Conservation (phyloP, 176 grass and related monocot genomes). For the Oryza coarctata region DNA sequence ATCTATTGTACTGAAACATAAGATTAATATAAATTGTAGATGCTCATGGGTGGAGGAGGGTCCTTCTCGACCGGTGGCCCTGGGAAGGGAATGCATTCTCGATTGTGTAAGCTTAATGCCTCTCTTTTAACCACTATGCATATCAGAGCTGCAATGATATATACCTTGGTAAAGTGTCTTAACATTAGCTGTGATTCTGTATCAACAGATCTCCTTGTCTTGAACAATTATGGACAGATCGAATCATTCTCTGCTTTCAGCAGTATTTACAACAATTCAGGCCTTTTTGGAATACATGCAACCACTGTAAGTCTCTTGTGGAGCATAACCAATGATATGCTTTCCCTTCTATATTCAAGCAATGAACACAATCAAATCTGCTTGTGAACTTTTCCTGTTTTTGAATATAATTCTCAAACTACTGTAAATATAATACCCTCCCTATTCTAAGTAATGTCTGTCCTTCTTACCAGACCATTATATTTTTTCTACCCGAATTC, state of each 20-base stretch:
- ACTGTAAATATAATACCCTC: not conserved
- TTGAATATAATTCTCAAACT: constrained; percentile 18
- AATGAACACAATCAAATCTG: not conserved
- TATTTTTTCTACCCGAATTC: not conserved
- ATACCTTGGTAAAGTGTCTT: not conserved
- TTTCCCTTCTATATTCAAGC: constrained; percentile 16
- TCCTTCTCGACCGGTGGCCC: constrained; percentile 90
- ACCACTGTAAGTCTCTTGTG: constrained; percentile 58
- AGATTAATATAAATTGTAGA: constrained; percentile 47
- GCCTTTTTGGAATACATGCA: constrained; percentile 82
- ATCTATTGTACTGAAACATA: not conserved
- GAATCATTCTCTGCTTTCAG: constrained; percentile 88
- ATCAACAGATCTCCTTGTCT: constrained; percentile 68
- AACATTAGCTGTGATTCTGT: constrained; percentile 15
- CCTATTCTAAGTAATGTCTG: not conserved
- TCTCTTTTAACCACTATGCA: not conserved
- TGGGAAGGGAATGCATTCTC: constrained; percentile 92
- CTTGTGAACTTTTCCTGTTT: not conserved
- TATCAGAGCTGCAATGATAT: not conserved
- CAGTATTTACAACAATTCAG: constrained; percentile 77
- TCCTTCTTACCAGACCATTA: not conserved
- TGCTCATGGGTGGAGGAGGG: constrained; percentile 90
- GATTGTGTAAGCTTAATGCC: constrained; percentile 66
- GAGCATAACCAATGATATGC: constrained; percentile 10
- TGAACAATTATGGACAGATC: constrained; percentile 68